Conservation (phyloP, 2,329 filamentous ascomycete species). For the Lecanoromycetidae sp. region DNA sequence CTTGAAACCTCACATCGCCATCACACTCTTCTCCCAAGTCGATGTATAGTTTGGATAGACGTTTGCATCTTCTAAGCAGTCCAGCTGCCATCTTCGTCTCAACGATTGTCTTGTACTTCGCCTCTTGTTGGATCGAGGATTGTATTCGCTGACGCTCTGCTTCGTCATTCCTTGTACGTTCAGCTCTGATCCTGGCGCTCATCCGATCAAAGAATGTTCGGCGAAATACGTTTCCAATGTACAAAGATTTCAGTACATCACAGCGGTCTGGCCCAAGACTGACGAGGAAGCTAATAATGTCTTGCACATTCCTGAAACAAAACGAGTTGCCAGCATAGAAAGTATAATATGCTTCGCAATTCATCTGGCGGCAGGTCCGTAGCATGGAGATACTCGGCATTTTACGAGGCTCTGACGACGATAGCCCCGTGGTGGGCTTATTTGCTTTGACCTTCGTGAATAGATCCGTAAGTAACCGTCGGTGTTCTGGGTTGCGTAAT, state of each 20-base stretch:
- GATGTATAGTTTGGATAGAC: neutral
- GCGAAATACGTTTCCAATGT: neutral
- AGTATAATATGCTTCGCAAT: neutral
- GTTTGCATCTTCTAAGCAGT: neutral
- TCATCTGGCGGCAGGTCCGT: neutral
- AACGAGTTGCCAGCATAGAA: conserved; percentile 12
- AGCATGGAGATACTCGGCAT: neutral
- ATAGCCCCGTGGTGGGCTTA: neutral
- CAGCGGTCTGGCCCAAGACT: neutral
- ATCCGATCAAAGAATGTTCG: neutral
- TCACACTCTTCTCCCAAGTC: neutral
- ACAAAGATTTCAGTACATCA: neutral
- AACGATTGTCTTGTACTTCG: no score
- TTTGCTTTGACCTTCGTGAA: no score
- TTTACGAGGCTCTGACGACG: neutral
- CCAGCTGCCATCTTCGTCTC: no score
- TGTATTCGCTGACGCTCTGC: neutral
- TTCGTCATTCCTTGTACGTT: no score
- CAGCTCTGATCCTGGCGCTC: no score
- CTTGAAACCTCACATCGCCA: no score
- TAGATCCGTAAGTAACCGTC: no score
- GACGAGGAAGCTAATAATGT: neutral
- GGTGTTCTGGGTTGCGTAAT: no score
- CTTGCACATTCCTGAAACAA: neutral
- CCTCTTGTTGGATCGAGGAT: neutral